Conservation (phyloP, 768 basidiomycete genomes). For the Auricularia sp. region DNA sequence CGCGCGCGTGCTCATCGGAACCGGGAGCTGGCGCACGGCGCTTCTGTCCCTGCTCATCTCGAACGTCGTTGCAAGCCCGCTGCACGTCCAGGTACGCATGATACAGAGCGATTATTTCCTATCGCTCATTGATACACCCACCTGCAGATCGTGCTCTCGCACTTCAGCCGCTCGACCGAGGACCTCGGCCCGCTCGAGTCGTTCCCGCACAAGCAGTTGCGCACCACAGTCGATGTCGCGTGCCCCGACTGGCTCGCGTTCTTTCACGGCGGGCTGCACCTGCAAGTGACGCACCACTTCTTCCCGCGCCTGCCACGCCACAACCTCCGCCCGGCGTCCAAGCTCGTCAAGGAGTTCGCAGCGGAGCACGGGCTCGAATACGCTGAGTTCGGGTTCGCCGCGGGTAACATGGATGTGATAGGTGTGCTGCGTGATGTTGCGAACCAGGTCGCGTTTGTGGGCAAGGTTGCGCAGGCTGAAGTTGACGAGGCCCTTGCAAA, state of each 20-base stretch:
- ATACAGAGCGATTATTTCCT: background rate
- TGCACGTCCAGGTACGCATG: constrained; percentile 77
- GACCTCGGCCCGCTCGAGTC: constrained; percentile 88
- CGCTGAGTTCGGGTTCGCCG: constrained; percentile 82
- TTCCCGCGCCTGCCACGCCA: constrained; percentile 94
- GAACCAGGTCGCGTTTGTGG: constrained; percentile 74
- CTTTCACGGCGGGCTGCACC: constrained; percentile 92
- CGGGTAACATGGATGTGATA: constrained; percentile 78
- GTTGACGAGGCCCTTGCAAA: constrained; percentile 45
- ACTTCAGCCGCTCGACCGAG: constrained; percentile 89
- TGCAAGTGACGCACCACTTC: constrained; percentile 94
- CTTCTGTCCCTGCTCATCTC: constrained; percentile 74
- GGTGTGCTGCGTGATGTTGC: constrained; percentile 78
- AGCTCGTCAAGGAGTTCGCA: constrained; percentile 80
- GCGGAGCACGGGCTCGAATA: constrained; percentile 76
- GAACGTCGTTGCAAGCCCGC: constrained; percentile 76
- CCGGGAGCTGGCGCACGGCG: constrained; percentile 60
- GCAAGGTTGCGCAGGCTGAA: constrained; percentile 70
- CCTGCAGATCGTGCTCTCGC: constrained; percentile 85
- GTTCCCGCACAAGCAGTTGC: constrained; percentile 86
- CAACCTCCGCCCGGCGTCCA: constrained; percentile 74
- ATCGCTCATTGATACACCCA: background rate
- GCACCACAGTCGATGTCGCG: constrained; percentile 94
- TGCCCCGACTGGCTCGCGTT: constrained; percentile 78
- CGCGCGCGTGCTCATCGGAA: constrained; percentile 52